These are phyloP conservation scores for Plasmodium yoelii DNA, from an alignment of 169 alveolate species.

Conservation along the genomic window DNA sequence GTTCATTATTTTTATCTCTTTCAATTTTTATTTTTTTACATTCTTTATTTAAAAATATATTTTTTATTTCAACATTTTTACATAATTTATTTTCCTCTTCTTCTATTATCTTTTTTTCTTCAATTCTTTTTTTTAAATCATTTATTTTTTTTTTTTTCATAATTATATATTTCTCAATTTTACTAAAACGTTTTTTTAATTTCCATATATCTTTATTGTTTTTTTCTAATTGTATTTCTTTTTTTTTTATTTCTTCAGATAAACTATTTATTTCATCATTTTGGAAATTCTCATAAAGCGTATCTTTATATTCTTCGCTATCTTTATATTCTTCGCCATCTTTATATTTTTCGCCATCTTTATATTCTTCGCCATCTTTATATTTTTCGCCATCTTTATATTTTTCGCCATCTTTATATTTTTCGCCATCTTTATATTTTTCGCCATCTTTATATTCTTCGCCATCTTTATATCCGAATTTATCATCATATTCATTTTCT, in stretches of 20 bases:
- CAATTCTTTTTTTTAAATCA: conserved; percentile 16
- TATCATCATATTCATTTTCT: background rate
- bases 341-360: too few relatives aligned
- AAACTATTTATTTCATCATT: conserved; percentile 7
- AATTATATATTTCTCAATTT: conserved; percentile 30
- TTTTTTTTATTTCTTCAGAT: conserved; percentile 33
- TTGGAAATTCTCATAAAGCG: background rate
- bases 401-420: too few relatives aligned
- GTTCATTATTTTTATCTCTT: conserved; percentile 41
- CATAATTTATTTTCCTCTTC: conserved; percentile 14
- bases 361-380: too few relatives aligned
- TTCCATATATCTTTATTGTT: conserved; percentile 38
- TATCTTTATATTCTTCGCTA: background rate
- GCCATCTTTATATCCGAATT: background rate
- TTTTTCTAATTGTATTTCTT: conserved; percentile 48
- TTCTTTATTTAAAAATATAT: conserved; percentile 29
- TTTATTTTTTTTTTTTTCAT: conserved; percentile 25
- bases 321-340: background rate
- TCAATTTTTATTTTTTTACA: conserved; percentile 27
- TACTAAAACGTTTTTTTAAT: conserved; percentile 29
- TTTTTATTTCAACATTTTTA: conserved; percentile 28
- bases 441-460: background rate
- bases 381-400: too few relatives aligned
- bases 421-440: too few relatives aligned
- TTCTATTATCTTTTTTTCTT: conserved; percentile 38